These are phyloP conservation scores for Calonectria pseudoreteaudii DNA, from an alignment of 2,329 filamentous ascomycete species.

Conservation along the genomic window DNA sequence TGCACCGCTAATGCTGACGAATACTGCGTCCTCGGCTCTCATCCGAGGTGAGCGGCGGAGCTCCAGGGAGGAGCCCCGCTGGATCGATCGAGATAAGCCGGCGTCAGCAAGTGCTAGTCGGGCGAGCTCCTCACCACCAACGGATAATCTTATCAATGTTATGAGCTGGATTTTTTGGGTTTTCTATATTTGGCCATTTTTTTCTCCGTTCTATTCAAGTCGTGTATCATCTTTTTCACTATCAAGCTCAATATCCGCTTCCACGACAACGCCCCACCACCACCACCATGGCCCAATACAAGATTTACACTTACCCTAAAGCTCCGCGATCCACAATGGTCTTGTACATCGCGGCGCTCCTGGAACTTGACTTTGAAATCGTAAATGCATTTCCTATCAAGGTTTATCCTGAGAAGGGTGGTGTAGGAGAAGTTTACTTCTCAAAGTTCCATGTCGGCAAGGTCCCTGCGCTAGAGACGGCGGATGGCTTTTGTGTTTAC, in stretches of 20 bases:
- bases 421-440: constrained; percentile 22
- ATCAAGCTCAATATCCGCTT: not conserved
- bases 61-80: not conserved
- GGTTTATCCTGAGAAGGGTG: constrained; percentile 21
- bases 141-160: not conserved
- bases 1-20: not conserved
- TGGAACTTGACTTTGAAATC: constrained; percentile 23
- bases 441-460: constrained; percentile 25
- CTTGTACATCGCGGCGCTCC: constrained; percentile 24
- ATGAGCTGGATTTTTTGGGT: not conserved
- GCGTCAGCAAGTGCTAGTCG: not conserved
- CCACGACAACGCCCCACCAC: not conserved
- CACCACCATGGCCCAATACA: constrained; percentile 19
- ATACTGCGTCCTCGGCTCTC: not conserved
- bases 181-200: not conserved
- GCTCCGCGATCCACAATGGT: constrained; percentile 29
- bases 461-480: constrained; percentile 22
- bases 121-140: not conserved
- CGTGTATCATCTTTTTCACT: not conserved
- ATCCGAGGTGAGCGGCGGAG: not conserved
- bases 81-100: not conserved
- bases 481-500: constrained; percentile 24
- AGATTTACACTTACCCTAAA: constrained; percentile 28
- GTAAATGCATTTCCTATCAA: constrained; percentile 24
- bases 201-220: not conserved